Evolutionary conservation across 768 basidiomycete genomes (phyloP).

Genomic region (Steccherinum ochraceum): DNA sequence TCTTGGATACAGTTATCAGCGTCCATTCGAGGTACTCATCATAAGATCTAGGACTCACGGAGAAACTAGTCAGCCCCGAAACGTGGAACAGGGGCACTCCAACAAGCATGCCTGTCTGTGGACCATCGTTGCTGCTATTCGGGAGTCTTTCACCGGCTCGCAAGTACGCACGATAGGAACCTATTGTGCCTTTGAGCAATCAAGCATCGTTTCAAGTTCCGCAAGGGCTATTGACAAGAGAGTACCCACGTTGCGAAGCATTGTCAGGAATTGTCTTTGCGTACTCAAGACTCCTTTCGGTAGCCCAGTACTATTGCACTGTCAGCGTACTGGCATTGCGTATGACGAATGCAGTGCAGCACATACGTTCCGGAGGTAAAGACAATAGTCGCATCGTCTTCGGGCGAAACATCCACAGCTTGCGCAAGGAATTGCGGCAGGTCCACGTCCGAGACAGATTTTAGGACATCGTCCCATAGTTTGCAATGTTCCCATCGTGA

Average conservation of each 20-base stretch:
- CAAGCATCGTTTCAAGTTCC: no score
- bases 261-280: slow-evolving; percentile 53
- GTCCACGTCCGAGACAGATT: no score
- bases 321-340: background rate
- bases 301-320: slow-evolving; percentile 33
- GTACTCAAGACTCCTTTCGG: slow-evolving; percentile 65
- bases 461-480: no score
- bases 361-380: slow-evolving; percentile 50
- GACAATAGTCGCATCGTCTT: slow-evolving; percentile 54
- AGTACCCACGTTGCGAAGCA: slow-evolving; percentile 47
- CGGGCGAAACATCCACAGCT: slow-evolving; percentile 36
- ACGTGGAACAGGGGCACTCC: slow-evolving; percentile 63
- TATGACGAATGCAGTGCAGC: no score
- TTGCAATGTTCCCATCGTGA: no score
- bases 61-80: slow-evolving; percentile 47
- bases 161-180: slow-evolving; percentile 36
- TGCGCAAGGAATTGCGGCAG: no score
- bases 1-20: slow-evolving; percentile 22
- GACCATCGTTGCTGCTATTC: slow-evolving; percentile 27
- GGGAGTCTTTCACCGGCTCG: slow-evolving; percentile 39
- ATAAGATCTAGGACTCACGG: no score
- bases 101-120: slow-evolving; percentile 44
- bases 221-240: background rate
- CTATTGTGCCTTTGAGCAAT: slow-evolving; percentile 37
- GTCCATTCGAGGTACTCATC: no score